Base-by-base conservation (phyloP, 306 rosid species). In the Quercus variabilis region DNA sequence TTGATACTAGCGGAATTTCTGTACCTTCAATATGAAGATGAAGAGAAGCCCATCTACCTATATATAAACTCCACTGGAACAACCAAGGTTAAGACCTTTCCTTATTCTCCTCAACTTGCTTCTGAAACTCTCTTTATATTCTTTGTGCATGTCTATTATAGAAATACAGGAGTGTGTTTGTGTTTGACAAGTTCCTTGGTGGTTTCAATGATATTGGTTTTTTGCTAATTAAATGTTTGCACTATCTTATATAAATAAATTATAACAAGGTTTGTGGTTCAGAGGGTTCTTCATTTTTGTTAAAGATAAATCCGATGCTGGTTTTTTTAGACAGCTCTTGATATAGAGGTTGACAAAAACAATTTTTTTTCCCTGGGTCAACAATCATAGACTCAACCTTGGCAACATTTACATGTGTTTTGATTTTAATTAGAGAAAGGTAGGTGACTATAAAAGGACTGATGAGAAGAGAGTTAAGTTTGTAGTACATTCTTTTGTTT, bases 31-130 rank as follows among this genome's bases (percentile, higher is more conserved):
- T 89, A 89, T 64, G 98, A 90, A 68, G 98, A 93, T 73, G 94
- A 76, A 1, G 70, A 79, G 9, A 93, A 93, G 83, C 98, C 99
- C 74, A 91, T 93, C 31, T 96, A 96, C 83, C 82, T 96, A 71
- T 96, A 96, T 85, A 31, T 96, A 74, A 96, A 96, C 83, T 96
- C 99, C 84, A 96, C 98, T 11, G 98, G 99, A 82, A 93, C 97
- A 49, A 90, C 96, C 78, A 96, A 93, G 98, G 99, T 90, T 76
- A 58, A 33, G 64, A 67, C 15, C 63, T 65, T 2, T 14, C 21
- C 28, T 67, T 33, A n/a, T 51, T 75, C 68, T 26, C 30, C 58
- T 25, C 75, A 46, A 26, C 20, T 73, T 74, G 26, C 55, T 52
- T 35, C 20, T 18, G 76, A 69, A 74, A 46, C 71, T 49, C 55